A percentile compares a stretch with the other conserved stretches of the same genome.
Conservation (phyloP, 2,329 filamentous ascomycete species). For the Rhynchosporium secalis region DNA sequence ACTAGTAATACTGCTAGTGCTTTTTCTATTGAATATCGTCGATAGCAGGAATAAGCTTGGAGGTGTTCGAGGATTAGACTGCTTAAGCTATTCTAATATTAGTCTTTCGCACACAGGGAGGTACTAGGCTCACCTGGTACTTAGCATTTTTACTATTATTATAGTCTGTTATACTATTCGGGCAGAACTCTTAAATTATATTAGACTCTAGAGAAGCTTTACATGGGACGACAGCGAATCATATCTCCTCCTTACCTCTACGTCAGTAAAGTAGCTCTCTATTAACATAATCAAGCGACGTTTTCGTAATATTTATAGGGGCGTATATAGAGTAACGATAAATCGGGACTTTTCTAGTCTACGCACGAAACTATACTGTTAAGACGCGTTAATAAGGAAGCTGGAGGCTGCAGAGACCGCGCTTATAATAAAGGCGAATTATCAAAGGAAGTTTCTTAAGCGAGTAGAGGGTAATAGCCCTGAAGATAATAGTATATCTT, state of each 20-base stretch:
- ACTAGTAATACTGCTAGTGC: conserved; percentile 58
- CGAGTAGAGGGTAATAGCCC: neutral
- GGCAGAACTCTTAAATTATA: conserved; percentile 71
- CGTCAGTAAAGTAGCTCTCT: conserved; percentile 82
- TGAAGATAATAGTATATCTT: neutral
- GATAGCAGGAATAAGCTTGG: neutral
- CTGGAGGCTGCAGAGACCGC: conserved; percentile 81
- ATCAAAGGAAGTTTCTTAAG: neutral
- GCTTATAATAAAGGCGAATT: conserved; percentile 72
- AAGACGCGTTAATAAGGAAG: conserved; percentile 66
- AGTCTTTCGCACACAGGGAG: conserved; percentile 59
- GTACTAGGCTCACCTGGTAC: conserved; percentile 77
- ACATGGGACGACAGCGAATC: too few species aligned
- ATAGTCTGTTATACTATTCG: conserved; percentile 71
- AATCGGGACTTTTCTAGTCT: conserved; percentile 82
- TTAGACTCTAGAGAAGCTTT: conserved; percentile 60
- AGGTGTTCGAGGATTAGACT: conserved; percentile 2
- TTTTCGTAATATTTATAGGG: conserved; percentile 91
- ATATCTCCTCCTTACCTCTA: conserved; percentile 83
- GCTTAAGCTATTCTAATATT: conserved; percentile 55
- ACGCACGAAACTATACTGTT: conserved; percentile 74
- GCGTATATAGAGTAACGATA: conserved; percentile 89
- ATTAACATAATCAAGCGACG: conserved; percentile 75
- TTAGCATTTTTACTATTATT: conserved; percentile 72
- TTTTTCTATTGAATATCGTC: conserved; percentile 1